phyloP scores from a whole-genome alignment of 768 basidiomycete species.

The Psilocybe cyanescens region DNA sequence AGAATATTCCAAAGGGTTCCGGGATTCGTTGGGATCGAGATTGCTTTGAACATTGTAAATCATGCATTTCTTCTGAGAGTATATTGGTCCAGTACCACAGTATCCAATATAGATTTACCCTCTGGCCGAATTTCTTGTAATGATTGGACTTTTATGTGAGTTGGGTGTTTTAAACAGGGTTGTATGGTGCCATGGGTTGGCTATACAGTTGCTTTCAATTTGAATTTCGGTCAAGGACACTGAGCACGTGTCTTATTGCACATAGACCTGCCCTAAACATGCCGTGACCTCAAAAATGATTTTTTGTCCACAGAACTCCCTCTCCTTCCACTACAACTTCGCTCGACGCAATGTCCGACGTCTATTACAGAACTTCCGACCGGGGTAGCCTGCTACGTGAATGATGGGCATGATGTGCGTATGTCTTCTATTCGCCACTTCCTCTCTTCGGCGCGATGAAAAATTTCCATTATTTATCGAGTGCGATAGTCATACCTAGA shows the following conservation, averaged over 20 bases:
- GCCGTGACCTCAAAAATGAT: background rate
- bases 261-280: slow-evolving; percentile 4
- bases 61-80: too few relatives aligned
- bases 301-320: background rate
- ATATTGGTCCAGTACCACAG: too few relatives aligned
- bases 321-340: background rate
- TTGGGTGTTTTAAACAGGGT: too few relatives aligned
- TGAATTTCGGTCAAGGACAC: too few relatives aligned
- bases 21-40: background rate
- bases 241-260: background rate
- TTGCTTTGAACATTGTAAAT: too few relatives aligned
- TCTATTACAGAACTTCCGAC: background rate
- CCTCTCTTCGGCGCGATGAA: slow-evolving; percentile 58
- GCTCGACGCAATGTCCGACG: background rate
- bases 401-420: background rate
- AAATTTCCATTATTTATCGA: slow-evolving; percentile 46
- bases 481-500: slow-evolving; percentile 58
- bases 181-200: too few relatives aligned
- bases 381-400: background rate
- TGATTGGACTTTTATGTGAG: too few relatives aligned
- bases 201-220: too few relatives aligned
- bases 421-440: background rate
- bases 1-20: background rate
- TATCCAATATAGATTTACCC: too few relatives aligned
- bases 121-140: too few relatives aligned